These are phyloP conservation scores for Clonostachys byssicola DNA, from an alignment of 2,329 filamentous ascomycete genomes.

Conservation along the genomic window DNA sequence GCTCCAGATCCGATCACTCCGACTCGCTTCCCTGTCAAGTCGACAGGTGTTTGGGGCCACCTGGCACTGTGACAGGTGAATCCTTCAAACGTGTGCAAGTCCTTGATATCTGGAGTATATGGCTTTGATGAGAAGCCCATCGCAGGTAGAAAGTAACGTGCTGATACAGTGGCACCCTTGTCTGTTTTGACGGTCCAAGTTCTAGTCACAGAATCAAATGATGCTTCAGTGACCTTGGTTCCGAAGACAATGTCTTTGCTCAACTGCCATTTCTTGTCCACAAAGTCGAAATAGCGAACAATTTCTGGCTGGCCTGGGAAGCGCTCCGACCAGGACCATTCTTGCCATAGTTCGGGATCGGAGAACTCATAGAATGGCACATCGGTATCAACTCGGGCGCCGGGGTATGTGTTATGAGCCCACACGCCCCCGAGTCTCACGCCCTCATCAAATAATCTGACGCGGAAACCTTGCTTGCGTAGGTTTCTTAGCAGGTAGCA, in stretches of 20 bases:
- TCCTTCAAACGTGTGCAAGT: constrained; percentile 9
- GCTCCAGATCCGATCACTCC: constrained; percentile 53
- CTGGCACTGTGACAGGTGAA: neutral
- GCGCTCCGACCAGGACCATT: constrained; percentile 31
- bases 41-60: constrained; percentile 4
- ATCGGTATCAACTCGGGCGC: constrained; percentile 22
- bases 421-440: constrained; percentile 17
- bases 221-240: constrained; percentile 25
- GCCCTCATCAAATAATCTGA: constrained; percentile 1
- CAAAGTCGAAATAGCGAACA: constrained; percentile 31
- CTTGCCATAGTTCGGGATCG: constrained; percentile 21
- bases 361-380: constrained; percentile 17
- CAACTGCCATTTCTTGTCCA: constrained; percentile 28
- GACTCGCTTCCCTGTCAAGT: constrained; percentile 44
- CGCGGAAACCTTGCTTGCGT: constrained; percentile 1
- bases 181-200: constrained; percentile 32
- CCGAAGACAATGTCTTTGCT: constrained; percentile 33
- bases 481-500: constrained; percentile 1
- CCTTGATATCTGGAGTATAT: constrained; percentile 24
- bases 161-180: constrained; percentile 20
- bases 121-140: constrained; percentile 34
- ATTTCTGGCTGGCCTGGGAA: constrained; percentile 26
- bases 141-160: constrained; percentile 29
- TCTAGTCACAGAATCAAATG: constrained; percentile 21
- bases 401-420: constrained; percentile 27